These are phyloP conservation scores for Cylindrodendrum hubeiense DNA, from an alignment of 2,329 filamentous ascomycete genomes.

Conservation along the genomic window DNA sequence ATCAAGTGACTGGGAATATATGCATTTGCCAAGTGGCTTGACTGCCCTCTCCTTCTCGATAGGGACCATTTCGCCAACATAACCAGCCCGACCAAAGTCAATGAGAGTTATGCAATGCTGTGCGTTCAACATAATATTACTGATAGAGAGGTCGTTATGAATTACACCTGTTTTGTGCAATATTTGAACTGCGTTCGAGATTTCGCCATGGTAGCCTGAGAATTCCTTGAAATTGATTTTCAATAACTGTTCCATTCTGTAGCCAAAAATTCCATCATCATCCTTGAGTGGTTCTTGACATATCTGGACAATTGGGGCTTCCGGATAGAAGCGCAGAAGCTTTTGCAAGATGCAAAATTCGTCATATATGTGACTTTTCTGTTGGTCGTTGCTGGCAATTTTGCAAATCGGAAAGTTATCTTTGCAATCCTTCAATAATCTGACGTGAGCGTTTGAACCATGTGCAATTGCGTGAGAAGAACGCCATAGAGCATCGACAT, in stretches of 20 bases:
- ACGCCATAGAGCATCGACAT: conserved; percentile 2
- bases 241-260: conserved; percentile 7
- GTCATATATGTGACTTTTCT: background rate
- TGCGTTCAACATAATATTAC: conserved; percentile 9
- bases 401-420: conserved; percentile 20
- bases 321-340: background rate
- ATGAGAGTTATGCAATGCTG: background rate
- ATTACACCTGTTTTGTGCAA: conserved; percentile 6
- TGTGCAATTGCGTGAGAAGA: conserved; percentile 1
- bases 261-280: conserved; percentile 13
- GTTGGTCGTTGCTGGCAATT: conserved; percentile 7
- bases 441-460: conserved; percentile 11
- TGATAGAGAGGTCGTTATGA: conserved; percentile 16
- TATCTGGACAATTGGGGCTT: conserved; percentile 2
- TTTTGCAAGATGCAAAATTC: background rate
- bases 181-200: background rate
- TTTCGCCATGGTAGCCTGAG: background rate
- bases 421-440: background rate
- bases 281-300: background rate
- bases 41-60: conserved; percentile 3
- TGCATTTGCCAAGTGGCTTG: background rate
- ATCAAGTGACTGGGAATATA: background rate
- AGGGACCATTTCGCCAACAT: background rate
- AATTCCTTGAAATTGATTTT: background rate
- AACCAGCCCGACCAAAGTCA: conserved; percentile 12